Evolutionary conservation across 495 filamentous ascomycete species (phyloP).

Genomic region (Jackrogersella multiformis): DNA sequence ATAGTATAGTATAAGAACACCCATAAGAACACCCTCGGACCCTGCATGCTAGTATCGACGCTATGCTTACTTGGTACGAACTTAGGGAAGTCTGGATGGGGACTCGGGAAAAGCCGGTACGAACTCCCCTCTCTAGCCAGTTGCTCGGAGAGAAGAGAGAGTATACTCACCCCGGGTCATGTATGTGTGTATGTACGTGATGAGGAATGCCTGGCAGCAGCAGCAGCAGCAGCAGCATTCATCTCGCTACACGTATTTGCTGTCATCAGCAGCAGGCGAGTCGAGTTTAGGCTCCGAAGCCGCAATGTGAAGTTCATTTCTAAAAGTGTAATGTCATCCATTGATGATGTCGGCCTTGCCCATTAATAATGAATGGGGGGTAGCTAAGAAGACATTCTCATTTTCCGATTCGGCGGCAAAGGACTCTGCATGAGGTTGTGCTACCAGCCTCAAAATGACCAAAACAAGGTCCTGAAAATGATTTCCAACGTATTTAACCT

Average conservation of each 20-base stretch:
- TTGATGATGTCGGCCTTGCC: conserved; percentile 28
- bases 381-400: conserved; percentile 14
- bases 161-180: conserved; percentile 2
- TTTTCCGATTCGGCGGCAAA: conserved; percentile 40
- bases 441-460: conserved; percentile 36
- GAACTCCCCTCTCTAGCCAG: conserved; percentile 7
- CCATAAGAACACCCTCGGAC: conserved; percentile 20
- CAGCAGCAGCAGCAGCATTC: not conserved
- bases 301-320: conserved; percentile 40
- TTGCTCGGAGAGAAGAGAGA: conserved; percentile 1
- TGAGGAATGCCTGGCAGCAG: too few relatives aligned
- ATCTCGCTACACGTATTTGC: not conserved
- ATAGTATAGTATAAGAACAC: not conserved
- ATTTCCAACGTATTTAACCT: conserved; percentile 33
- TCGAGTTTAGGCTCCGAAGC: conserved; percentile 35
- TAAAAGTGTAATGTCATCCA: conserved; percentile 38
- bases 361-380: conserved; percentile 34
- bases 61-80: conserved; percentile 36
- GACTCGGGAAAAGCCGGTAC: conserved; percentile 40
- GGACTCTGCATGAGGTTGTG: conserved; percentile 40
- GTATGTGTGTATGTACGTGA: conserved; percentile 1
- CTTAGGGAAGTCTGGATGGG: conserved; percentile 23
- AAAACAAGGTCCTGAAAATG: conserved; percentile 15
- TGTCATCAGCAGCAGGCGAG: conserved; percentile 11
- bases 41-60: conserved; percentile 39